Base-by-base conservation (phyloP, 2,329 filamentous ascomycete species). In the Onygenales sp. region DNA sequence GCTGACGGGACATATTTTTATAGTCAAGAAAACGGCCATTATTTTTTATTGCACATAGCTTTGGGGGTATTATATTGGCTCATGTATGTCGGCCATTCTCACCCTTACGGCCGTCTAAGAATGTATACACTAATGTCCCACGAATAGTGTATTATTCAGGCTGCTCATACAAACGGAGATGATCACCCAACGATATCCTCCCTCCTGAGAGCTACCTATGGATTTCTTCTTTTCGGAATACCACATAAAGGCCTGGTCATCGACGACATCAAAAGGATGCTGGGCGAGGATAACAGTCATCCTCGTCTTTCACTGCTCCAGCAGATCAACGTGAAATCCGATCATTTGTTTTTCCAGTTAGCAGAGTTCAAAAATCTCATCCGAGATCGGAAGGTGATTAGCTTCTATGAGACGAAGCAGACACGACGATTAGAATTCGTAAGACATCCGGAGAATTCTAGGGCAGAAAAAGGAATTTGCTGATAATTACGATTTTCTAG, bases 11-110 rank as follows among this genome's bases (percentile, higher is more conserved):
- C 9, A n/a, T 39, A n/a, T 10, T n/a, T 10, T 39, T 3, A 39
- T 39, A 39, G 36, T n/a, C 13, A 39, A n/a, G 13, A 39, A 3
- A 39, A 39, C 36, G 36, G 13, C 56, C 56, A 14, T 32, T 56
- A 6, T 7, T 58, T 5, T 54, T 57, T 40, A 40, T 58, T 17
- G 56, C 54, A 11, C 56, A 58, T 47, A 58, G 54, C 42, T 49
- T 58, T 21, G 56, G 56, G 27, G 56, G 56, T 4, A 54, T 58
- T 34, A 49, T 58, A 27, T 52, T 57, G 21, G 56, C 14, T 21
- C 42, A 17, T 8, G 42, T 44, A 44, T 17, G 42, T 5, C 21
- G 21, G 21, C 21, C 3, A 27, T 5, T 5, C 21, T 27, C 21
- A 3, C 21, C 21, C 21, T 44, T 9, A 44, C 3, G 42, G 42